Evolutionary conservation across 2,329 filamentous ascomycete species (phyloP), one percentile per base, ranked within the genome.

Genomic region (Sclerotinia glacialis): DNA sequence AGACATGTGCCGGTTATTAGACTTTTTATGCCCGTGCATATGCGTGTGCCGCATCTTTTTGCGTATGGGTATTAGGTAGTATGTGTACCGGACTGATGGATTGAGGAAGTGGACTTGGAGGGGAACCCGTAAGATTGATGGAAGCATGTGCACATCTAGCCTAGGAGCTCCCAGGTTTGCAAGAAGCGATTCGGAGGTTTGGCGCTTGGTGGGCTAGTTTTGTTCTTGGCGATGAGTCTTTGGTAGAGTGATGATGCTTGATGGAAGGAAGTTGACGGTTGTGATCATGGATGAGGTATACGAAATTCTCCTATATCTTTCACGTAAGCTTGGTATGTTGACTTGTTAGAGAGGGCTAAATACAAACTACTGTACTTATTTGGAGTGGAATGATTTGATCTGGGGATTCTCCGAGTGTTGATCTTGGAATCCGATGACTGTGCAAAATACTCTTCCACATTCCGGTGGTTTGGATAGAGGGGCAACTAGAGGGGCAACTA

Each of bases 1-100:
- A 49, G 58, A n/a, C 12, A 40, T 49, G 8, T 61, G 23, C 44
- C 58, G 58, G 58, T 37, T 61, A 37, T 40, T 21, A 37, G 31
- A 14, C 58, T 40, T 34, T 61, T 37, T 37, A 28, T 60, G 21
- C 58, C 44, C 37, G 50, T 53, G 42, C 42, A 2, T 40, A 4
- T 40, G 14, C 8, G 2, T 14, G 37, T 40, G 37, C 37, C 12
- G 26, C 7, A 31, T 31, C 5, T 34, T 3, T 21, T 4, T 34
- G 52, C 21, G 16, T 23, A 11, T 2, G 4, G 11, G 21, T 11
- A 21, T 5, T 18, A 23, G 21, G 14, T 18, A 23, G 21, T 54
- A 54, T n/a, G 28, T 23, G 26, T 31, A 47, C 42, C 56, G 18
- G 42, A 34, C 6, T 34, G 42, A 21, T 31, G 28, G 28, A 60